Percentiles rank a stretch among this genome's conserved stretches.
Conservation (phyloP, 805 yeast species). For the Candida wancherniae region DNA sequence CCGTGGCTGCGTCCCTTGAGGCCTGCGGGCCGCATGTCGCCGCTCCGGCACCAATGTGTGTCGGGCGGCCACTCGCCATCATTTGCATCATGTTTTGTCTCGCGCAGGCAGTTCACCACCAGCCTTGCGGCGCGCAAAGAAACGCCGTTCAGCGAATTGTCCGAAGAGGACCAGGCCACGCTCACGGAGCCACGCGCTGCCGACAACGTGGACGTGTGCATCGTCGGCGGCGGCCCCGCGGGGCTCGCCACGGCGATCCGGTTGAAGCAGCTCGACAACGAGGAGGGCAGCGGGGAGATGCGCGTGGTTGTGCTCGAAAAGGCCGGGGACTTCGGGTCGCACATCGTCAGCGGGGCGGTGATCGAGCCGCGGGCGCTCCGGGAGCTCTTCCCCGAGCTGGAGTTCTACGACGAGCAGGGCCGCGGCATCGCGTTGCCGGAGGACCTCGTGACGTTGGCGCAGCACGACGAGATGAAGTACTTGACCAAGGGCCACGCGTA, state of each 20-base stretch:
- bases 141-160: slow-evolving; percentile 10
- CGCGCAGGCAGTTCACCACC: too few relatives aligned
- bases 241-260: slow-evolving; percentile 92
- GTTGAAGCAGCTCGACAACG: slow-evolving; percentile 77
- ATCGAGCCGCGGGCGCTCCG: slow-evolving; percentile 83
- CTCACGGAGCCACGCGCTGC: slow-evolving; percentile 66
- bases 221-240: slow-evolving; percentile 98
- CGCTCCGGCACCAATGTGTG: too few relatives aligned
- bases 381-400: slow-evolving; percentile 75
- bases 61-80: too few relatives aligned
- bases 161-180: slow-evolving; percentile 40
- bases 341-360: slow-evolving; percentile 90
- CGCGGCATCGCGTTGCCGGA: slow-evolving; percentile 72
- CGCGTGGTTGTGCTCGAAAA: slow-evolving; percentile 90
- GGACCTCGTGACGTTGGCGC: slow-evolving; percentile 69
- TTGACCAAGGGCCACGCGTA: slow-evolving; percentile 56
- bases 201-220: slow-evolving; percentile 89
- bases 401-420: slow-evolving; percentile 45
- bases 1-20: too few relatives aligned
- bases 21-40: too few relatives aligned
- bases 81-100: too few relatives aligned
- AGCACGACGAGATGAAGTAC: slow-evolving; percentile 68
- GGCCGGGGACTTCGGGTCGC: slow-evolving; percentile 90
- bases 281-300: slow-evolving; percentile 57
- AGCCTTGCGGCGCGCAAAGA: slow-evolving; percentile 3